These are phyloP conservation scores for Sphagnum fallax DNA, from an alignment of 228 moss, liverwort and hornwort genomes.

Conservation along the genomic window DNA sequence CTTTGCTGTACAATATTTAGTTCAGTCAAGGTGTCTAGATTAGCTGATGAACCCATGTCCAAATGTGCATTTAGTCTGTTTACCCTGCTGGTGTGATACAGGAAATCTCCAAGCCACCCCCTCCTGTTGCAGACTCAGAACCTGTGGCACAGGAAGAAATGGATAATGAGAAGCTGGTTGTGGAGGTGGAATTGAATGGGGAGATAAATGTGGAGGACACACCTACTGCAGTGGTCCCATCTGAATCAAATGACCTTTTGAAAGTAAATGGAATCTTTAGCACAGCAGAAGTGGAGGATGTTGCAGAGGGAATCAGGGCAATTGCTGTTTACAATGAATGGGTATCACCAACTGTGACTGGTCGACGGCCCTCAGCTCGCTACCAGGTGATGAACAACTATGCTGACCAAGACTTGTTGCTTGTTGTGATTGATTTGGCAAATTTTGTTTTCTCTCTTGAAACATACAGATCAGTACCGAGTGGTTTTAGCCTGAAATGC, in stretches of 20 bases:
- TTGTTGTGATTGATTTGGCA: too few relatives aligned
- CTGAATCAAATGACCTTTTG: slow-evolving; percentile 17
- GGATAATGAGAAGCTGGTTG: not conserved
- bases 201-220: slow-evolving; percentile 1
- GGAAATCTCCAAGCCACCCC: not conserved
- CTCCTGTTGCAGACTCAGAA: not conserved
- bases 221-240: slow-evolving; percentile 5
- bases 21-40: too few relatives aligned
- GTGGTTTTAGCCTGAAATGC: too few relatives aligned
- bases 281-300: not conserved
- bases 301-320: slow-evolving; percentile 35
- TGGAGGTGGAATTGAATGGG: too few relatives aligned
- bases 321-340: slow-evolving; percentile 52
- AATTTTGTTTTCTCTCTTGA: too few relatives aligned
- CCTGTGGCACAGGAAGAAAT: not conserved
- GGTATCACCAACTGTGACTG: slow-evolving; percentile 46
- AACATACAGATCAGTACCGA: too few relatives aligned
- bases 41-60: too few relatives aligned
- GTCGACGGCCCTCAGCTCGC: slow-evolving; percentile 76
- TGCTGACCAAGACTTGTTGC: not conserved
- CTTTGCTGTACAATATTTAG: too few relatives aligned
- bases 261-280: not conserved
- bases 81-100: too few relatives aligned
- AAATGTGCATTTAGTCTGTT: too few relatives aligned
- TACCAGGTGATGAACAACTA: slow-evolving; percentile 38